phyloP scores from a whole-genome alignment of 2,329 filamentous ascomycete genomes.

The Exophiala dermatitidis region DNA sequence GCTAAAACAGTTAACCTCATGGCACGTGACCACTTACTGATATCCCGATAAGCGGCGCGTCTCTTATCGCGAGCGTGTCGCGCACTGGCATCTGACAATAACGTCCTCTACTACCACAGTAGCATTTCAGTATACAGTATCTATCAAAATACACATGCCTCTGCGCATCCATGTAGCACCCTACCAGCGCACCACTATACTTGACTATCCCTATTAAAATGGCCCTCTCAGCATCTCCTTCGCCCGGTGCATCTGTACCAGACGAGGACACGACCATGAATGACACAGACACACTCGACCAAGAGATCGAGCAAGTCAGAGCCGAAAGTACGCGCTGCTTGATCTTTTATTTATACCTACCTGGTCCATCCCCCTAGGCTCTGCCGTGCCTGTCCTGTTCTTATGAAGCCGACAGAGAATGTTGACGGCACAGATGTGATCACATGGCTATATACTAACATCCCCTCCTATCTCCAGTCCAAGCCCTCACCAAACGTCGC shows the following conservation, averaged over 20 bases:
- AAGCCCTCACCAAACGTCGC: slow-evolving; percentile 34
- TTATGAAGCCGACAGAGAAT: not conserved
- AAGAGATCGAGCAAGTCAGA: slow-evolving; percentile 37
- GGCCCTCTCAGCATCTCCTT: slow-evolving; percentile 13
- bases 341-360: no score
- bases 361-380: no score
- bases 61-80: not conserved
- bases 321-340: slow-evolving; percentile 33
- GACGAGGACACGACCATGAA: not conserved
- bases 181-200: no score
- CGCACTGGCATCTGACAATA: not conserved
- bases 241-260: not conserved
- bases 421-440: no score
- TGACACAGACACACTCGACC: slow-evolving; percentile 31
- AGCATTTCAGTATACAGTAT: no score
- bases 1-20: not conserved
- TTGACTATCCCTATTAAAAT: slow-evolving; percentile 2
- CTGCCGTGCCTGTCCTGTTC: not conserved
- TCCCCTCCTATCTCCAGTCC: slow-evolving; percentile 29
- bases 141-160: no score
- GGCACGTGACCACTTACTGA: slow-evolving; percentile 4
- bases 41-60: slow-evolving; percentile 4
- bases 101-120: not conserved
- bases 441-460: no score
- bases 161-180: no score